Percentiles rank a stretch among this genome's conserved stretches.
These are phyloP conservation scores for Endoconidiophora polonica DNA, from an alignment of 2,329 filamentous ascomycete genomes.

Conservation along the genomic window DNA sequence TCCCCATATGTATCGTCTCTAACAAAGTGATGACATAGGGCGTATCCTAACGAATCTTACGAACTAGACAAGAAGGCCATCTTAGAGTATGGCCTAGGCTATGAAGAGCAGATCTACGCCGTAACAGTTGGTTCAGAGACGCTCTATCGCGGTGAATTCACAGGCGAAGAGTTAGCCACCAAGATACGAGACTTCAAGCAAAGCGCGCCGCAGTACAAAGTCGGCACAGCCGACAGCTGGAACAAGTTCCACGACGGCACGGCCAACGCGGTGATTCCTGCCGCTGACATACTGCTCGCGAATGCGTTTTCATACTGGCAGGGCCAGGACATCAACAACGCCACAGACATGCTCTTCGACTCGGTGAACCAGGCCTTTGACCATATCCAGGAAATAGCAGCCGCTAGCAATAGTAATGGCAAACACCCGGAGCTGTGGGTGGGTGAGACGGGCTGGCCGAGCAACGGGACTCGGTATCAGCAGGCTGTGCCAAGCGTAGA, in stretches of 20 bases:
- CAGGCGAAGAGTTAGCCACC: conserved; percentile 37
- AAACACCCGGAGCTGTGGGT: conserved; percentile 46
- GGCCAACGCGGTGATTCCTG: conserved; percentile 43
- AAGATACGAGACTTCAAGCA: conserved; percentile 46
- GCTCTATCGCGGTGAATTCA: conserved; percentile 52
- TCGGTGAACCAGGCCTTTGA: conserved; percentile 47
- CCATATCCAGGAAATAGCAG: conserved; percentile 35
- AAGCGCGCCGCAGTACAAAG: conserved; percentile 34
- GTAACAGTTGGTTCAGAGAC: conserved; percentile 57
- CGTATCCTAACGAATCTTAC: conserved; percentile 46
- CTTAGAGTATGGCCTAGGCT: conserved; percentile 26
- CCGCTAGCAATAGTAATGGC: conserved; percentile 30
- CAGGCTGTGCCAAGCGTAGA: conserved; percentile 40
- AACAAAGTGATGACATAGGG: conserved; percentile 23
- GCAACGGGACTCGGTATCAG: conserved; percentile 45
- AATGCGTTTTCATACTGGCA: conserved; percentile 66
- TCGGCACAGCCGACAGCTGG: conserved; percentile 58
- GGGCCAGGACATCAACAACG: conserved; percentile 37
- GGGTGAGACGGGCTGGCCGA: conserved; percentile 53
- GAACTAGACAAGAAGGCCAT: conserved; percentile 39
- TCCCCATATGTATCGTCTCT: background rate
- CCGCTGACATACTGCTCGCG: conserved; percentile 42
- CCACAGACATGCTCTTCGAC: conserved; percentile 45
- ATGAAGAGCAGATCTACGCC: conserved; percentile 44
- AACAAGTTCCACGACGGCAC: conserved; percentile 56